phyloP scores from a whole-genome alignment of 2,329 filamentous ascomycete species.

The Aspergillus fumigatus region DNA sequence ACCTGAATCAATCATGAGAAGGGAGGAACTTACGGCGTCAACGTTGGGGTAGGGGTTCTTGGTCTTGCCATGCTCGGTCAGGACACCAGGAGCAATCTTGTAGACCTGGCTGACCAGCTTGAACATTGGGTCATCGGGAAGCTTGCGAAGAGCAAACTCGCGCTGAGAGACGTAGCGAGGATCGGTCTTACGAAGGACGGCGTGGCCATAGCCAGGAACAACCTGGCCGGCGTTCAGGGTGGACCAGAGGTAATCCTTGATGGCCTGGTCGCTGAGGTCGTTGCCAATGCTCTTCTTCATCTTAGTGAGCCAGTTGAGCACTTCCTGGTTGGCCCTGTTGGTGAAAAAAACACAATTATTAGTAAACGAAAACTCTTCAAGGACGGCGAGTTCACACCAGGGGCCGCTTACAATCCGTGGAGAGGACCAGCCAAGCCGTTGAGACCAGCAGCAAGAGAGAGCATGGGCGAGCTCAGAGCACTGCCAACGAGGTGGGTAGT shows the following conservation, averaged over 20 bases:
- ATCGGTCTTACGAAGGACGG: slow-evolving; percentile 98
- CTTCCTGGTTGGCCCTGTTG: slow-evolving; percentile 86
- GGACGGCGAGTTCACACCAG: not conserved
- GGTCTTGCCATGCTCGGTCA: slow-evolving; percentile 99
- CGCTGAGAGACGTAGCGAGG: slow-evolving; percentile 98
- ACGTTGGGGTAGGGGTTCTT: slow-evolving; percentile 99
- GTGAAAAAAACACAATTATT: slow-evolving; percentile 15
- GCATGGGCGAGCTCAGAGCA: slow-evolving; percentile 94
- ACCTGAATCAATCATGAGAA: not conserved
- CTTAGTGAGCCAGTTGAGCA: slow-evolving; percentile 97
- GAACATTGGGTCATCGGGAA: slow-evolving; percentile 98
- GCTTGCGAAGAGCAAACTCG: slow-evolving; percentile 89
- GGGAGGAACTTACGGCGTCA: slow-evolving; percentile 59
- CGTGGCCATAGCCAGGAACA: slow-evolving; percentile 96
- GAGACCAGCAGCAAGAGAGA: slow-evolving; percentile 91
- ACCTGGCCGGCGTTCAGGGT: slow-evolving; percentile 95
- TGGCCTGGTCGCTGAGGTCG: slow-evolving; percentile 91
- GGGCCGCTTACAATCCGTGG: slow-evolving; percentile 67
- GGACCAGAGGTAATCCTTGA: slow-evolving; percentile 98
- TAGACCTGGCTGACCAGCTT: slow-evolving; percentile 99
- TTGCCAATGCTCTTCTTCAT: slow-evolving; percentile 95
- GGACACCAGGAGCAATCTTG: slow-evolving; percentile 97
- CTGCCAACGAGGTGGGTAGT: slow-evolving; percentile 97
- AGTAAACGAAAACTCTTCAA: not conserved
- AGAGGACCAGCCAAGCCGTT: slow-evolving; percentile 98